A percentile compares a stretch with the other conserved stretches of the same genome.
Conservation (phyloP, 2,329 filamentous ascomycete species). For the Colletotrichum caudatum region DNA sequence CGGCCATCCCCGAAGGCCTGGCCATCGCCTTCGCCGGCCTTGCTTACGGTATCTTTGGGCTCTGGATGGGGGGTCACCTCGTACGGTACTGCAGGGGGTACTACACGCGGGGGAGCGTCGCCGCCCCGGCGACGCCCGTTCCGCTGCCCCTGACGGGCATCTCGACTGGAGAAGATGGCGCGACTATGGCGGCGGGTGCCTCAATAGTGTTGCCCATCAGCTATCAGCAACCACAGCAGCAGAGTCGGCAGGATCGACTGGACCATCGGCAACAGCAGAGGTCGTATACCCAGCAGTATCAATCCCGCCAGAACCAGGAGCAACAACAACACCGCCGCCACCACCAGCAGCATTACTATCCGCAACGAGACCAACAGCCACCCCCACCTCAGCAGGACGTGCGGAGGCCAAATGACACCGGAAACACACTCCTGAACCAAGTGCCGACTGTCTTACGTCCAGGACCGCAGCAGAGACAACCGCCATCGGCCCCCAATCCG, state of each 20-base stretch:
- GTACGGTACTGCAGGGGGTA: slow-evolving; percentile 28
- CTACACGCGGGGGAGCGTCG: background rate
- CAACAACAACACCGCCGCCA: background rate
- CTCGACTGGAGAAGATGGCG: background rate
- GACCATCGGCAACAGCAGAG: background rate
- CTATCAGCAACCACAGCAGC: slow-evolving; percentile 13
- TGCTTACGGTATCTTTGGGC: slow-evolving; percentile 20
- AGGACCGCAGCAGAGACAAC: background rate
- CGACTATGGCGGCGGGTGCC: background rate
- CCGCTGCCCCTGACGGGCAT: slow-evolving; percentile 3
- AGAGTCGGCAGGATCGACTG: background rate
- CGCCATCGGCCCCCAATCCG: background rate
- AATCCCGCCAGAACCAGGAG: background rate
- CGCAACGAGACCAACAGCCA: background rate
- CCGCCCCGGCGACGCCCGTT: background rate
- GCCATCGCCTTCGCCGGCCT: slow-evolving; percentile 13
- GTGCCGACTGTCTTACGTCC: background rate
- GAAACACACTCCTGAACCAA: background rate
- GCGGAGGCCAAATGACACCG: background rate
- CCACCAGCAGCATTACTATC: background rate
- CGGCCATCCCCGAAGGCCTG: slow-evolving; percentile 21
- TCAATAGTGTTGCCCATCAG: background rate
- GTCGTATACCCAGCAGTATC: background rate
- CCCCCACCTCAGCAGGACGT: background rate
- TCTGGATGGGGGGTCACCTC: slow-evolving; percentile 28